Percentiles rank a stretch among this genome's conserved stretches.
phyloP scores from a whole-genome alignment of 176 grass and related monocot species.

The Tillandsia fasciculata region DNA sequence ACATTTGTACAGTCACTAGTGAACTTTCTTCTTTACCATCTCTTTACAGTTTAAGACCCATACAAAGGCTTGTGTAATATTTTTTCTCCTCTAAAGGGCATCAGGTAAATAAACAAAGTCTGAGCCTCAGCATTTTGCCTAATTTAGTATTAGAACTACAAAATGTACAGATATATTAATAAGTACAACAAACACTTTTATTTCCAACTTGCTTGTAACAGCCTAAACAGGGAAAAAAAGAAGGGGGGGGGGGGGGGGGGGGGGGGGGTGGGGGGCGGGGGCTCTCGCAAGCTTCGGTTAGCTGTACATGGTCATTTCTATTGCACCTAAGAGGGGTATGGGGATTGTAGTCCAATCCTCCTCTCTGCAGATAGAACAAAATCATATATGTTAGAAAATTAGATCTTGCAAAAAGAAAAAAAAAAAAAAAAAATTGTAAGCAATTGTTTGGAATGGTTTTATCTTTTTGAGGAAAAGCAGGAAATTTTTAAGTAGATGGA shows the following conservation, averaged over 20 bases:
- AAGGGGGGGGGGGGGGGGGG: background rate
- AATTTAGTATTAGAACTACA: constrained; percentile 1
- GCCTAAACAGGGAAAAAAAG: background rate
- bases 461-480: too few species aligned
- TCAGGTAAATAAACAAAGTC: background rate
- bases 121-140: background rate
- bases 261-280: too few species aligned
- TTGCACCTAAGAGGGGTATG: background rate
- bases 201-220: constrained; percentile 1
- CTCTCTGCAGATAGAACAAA: constrained; percentile 3
- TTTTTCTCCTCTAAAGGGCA: background rate
- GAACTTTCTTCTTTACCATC: constrained; percentile 1
- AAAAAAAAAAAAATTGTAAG: too few species aligned
- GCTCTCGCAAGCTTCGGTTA: constrained; percentile 9
- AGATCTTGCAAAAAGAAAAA: background rate
- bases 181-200: constrained; percentile 3
- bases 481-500: too few species aligned
- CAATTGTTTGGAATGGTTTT: too few species aligned
- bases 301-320: background rate
- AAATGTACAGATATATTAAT: constrained; percentile 5
- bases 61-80: background rate
- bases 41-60: background rate
- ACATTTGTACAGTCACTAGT: constrained; percentile 9
- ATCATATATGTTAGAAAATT: background rate
- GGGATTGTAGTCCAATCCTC: constrained; percentile 1